Conservation (phyloP, 345 rosid genomes). For the Cardamine occulta region DNA sequence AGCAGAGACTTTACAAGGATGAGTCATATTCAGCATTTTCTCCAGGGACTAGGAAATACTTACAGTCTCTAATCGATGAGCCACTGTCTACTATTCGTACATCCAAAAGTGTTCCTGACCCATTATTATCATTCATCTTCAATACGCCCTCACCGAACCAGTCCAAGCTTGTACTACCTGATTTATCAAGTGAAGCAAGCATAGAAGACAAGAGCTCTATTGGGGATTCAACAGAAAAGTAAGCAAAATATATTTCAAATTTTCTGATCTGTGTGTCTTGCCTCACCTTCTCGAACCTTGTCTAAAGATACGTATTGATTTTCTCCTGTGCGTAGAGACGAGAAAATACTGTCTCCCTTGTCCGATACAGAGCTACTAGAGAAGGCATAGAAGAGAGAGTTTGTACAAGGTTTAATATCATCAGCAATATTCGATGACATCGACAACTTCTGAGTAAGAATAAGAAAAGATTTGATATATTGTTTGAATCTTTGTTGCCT, state of each 20-base stretch:
- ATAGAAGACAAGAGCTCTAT: constrained; percentile 45
- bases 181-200: constrained; percentile 35
- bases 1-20: constrained; percentile 55
- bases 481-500: constrained; percentile 38
- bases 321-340: not conserved
- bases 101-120: constrained; percentile 55
- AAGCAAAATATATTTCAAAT: constrained; percentile 30
- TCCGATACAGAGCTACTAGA: constrained; percentile 55
- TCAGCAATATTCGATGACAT: constrained; percentile 54
- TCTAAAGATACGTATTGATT: not conserved
- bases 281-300: not conserved
- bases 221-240: constrained; percentile 49
- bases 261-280: not conserved
- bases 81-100: constrained; percentile 45
- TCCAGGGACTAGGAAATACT: constrained; percentile 52
- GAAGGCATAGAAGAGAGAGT: constrained; percentile 61
- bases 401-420: constrained; percentile 62
- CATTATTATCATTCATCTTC: constrained; percentile 63
- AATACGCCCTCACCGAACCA: constrained; percentile 45
- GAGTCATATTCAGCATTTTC: constrained; percentile 49
- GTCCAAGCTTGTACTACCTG: constrained; percentile 45
- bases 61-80: constrained; percentile 49
- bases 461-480: constrained; percentile 13
- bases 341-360: constrained; percentile 41
- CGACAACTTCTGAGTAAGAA: constrained; percentile 46